These are phyloP conservation scores for Hyaloperonospora arabidopsidis DNA, from an alignment of 352 stramenopile genomes.

Conservation along the genomic window DNA sequence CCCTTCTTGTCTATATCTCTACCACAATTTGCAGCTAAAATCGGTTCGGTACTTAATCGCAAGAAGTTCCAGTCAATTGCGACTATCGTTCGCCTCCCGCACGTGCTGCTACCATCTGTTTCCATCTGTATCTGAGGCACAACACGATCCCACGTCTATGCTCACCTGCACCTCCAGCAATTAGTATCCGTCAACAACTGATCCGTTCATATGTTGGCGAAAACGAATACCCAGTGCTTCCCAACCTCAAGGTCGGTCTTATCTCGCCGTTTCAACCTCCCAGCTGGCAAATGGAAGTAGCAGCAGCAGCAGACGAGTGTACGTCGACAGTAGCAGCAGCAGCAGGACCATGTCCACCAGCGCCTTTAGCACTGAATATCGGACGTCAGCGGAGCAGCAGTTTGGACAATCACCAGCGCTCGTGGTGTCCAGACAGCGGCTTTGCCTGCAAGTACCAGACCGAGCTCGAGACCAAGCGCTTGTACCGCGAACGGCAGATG, in stretches of 20 bases:
- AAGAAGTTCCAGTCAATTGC: too few relatives aligned
- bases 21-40: too few relatives aligned
- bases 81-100: too few relatives aligned
- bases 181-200: too few relatives aligned
- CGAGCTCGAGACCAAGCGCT: constrained; percentile 26
- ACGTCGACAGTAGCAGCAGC: constrained; percentile 6
- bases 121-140: too few relatives aligned
- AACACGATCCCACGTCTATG: too few relatives aligned
- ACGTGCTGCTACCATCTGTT: too few relatives aligned
- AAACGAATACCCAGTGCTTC: too few relatives aligned
- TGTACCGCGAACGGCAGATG: constrained; percentile 19
- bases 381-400: constrained; percentile 24
- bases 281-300: constrained; percentile 26
- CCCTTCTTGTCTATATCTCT: too few relatives aligned
- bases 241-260: constrained; percentile 5
- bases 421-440: constrained; percentile 30
- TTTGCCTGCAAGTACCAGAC: constrained; percentile 32
- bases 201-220: too few relatives aligned
- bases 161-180: too few relatives aligned
- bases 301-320: constrained; percentile 1
- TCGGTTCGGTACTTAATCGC: too few relatives aligned
- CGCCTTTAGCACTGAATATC: neutral
- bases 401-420: constrained; percentile 25
- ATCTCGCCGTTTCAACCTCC: constrained; percentile 20
- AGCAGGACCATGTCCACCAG: neutral